Conservation (phyloP, 768 basidiomycete genomes). For the Lepiota venenata region DNA sequence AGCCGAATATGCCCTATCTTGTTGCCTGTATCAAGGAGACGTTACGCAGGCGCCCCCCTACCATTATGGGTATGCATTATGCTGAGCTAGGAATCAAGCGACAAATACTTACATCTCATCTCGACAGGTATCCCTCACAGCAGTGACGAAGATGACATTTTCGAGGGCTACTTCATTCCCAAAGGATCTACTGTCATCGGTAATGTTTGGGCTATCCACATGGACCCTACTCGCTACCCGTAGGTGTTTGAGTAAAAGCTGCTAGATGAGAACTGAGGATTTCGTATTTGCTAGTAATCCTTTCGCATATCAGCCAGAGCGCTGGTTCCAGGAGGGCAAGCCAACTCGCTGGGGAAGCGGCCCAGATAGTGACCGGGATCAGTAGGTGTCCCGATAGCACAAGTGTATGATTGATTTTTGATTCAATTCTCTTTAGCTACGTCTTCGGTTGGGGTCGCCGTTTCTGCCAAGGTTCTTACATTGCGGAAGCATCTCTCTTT, state of each 20-base stretch:
- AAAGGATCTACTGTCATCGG: constrained; percentile 18
- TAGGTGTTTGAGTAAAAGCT: background rate
- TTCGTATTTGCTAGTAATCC: constrained; percentile 15
- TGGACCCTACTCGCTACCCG: constrained; percentile 22
- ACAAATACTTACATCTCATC: background rate
- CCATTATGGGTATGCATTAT: constrained; percentile 16
- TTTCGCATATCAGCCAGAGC: constrained; percentile 26
- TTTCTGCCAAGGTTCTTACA: constrained; percentile 10
- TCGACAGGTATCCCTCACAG: constrained; percentile 16
- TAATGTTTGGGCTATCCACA: constrained; percentile 23
- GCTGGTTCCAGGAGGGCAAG: constrained; percentile 23
- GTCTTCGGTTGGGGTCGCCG: constrained; percentile 10
- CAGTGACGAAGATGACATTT: constrained; percentile 16
- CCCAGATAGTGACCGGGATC: constrained; percentile 21
- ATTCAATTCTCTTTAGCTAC: background rate
- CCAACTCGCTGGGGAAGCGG: constrained; percentile 21
- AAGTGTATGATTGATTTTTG: background rate
- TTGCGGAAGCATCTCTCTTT: constrained; percentile 9
- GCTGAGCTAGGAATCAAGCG: background rate
- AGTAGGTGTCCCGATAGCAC: constrained; percentile 11
- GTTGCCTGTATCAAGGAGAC: constrained; percentile 24
- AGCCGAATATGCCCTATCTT: constrained; percentile 18
- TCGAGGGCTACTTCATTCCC: constrained; percentile 14
- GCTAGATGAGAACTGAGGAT: background rate
- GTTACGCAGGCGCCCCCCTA: constrained; percentile 20